A percentile compares a stretch with the other conserved stretches of the same genome.
Conservation (phyloP, 495 filamentous ascomycete genomes). For the Annulohypoxylon bovei region DNA sequence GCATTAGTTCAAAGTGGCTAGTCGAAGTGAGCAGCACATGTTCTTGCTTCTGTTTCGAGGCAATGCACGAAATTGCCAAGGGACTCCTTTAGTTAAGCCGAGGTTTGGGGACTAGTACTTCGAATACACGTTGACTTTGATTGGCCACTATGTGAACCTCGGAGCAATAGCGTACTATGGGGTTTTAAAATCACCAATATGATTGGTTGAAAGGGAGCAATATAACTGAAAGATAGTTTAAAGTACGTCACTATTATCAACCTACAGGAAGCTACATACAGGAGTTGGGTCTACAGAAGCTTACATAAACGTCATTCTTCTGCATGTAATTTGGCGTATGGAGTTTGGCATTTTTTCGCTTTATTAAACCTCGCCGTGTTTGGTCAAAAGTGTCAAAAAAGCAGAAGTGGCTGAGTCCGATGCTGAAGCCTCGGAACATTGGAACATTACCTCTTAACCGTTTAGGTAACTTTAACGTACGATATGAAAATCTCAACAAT, state of each 20-base stretch:
- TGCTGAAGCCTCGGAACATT: background rate
- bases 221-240: background rate
- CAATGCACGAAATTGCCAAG: constrained; percentile 15
- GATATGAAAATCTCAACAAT: constrained; percentile 3
- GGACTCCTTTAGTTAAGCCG: constrained; percentile 15
- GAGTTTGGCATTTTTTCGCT: background rate
- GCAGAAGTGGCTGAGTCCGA: background rate
- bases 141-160: constrained; percentile 16
- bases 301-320: background rate
- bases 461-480: background rate
- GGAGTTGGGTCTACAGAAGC: background rate
- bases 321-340: background rate
- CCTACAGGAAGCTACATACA: background rate
- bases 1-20: background rate
- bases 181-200: background rate
- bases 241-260: constrained; percentile 2
- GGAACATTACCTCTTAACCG: background rate
- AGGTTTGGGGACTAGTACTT: constrained; percentile 12
- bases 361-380: background rate
- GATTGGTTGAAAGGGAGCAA: background rate
- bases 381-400: background rate
- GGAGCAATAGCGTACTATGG: constrained; percentile 10
- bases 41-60: constrained; percentile 1
- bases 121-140: background rate
- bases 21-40: constrained; percentile 18